Evolutionary conservation across 2,329 filamentous ascomycete genomes (phyloP), one percentile per base, ranked within the genome.

Genomic region (Aureobasidium sp.): DNA sequence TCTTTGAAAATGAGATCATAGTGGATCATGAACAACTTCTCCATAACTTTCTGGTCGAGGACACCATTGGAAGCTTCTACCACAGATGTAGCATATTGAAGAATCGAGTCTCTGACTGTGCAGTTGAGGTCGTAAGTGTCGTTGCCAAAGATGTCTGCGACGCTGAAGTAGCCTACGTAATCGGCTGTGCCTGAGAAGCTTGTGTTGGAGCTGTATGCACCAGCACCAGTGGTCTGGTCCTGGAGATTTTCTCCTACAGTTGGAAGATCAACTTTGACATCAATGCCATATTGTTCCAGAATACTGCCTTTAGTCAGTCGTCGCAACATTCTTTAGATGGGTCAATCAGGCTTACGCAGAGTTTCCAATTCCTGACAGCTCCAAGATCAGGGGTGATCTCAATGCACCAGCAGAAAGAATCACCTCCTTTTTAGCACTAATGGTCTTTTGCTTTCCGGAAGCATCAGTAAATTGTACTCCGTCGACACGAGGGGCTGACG

Each of bases 1-100:
- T 74, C 70, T 20, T 72, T 69, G 68, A 82, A 82, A 17, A 83
- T 73, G 10, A 83, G 70, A 55, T 79, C 74, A 63, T 81, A 73
- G 68, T 83, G 79, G 3, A 78, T 69, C 8, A 69, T 68, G 26
- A 83, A 72, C 68, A 83, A 78, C 2, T 78, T 68, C 7, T 70
- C 68, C 23, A 82, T 72, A 1, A 81, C 68, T 15, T 68, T 67
- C 62, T 79, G 72, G 34, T 81, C 63, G 15, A 73, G 70, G 15
- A 70, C 62, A 5, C 69, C 65, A 10, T 68, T 68, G 3, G 67
- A 70, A 1, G 66, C 63, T 51, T 68, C 66, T 17, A 72, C 70
- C 36, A 66, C 62, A 10, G 44, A 50, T 1, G 63, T 46, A 15
- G 71, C 73, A 36, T 73, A 74, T 15, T 51, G 37, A 20, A 67